These are phyloP conservation scores for Metarhizium anisopliae DNA, from an alignment of 2,329 filamentous ascomycete species.

Conservation along the genomic window DNA sequence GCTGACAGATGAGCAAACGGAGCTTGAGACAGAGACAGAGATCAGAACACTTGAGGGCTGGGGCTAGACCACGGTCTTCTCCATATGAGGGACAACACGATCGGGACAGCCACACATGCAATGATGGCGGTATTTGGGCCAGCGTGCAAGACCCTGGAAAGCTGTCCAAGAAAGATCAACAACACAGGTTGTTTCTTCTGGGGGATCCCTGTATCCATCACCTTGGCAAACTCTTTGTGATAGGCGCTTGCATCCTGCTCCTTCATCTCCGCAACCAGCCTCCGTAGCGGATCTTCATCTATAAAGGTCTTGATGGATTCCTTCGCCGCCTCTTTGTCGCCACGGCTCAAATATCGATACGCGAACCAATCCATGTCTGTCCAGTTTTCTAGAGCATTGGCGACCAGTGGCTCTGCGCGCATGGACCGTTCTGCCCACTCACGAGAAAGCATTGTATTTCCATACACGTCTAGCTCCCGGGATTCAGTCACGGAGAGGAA, in stretches of 20 bases:
- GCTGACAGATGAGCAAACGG: too few species aligned
- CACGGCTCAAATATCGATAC: neutral
- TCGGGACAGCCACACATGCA: too few species aligned
- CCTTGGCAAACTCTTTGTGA: too few species aligned
- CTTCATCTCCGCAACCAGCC: neutral
- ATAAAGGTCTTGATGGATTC: neutral
- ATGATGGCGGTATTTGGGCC: too few species aligned
- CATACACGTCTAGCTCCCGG: neutral
- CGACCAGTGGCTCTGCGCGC: neutral
- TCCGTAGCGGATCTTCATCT: neutral
- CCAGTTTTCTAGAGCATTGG: conserved; percentile 4
- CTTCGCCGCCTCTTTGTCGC: neutral
- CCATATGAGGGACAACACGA: too few species aligned
- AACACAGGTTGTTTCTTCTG: too few species aligned
- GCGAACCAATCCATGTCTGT: neutral
- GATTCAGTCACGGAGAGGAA: neutral
- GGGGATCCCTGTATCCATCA: too few species aligned
- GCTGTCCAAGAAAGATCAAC: too few species aligned
- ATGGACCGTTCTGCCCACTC: neutral
- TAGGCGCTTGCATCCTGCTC: neutral
- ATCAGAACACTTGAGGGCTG: too few species aligned
- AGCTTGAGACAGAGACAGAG: too few species aligned
- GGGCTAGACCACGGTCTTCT: too few species aligned
- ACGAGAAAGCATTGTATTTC: neutral
- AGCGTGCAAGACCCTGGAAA: too few species aligned